Evolutionary conservation across 192 early-diverging fungal genomes (phyloP).

Genomic region (Jimgerdemannia lactiflua): DNA sequence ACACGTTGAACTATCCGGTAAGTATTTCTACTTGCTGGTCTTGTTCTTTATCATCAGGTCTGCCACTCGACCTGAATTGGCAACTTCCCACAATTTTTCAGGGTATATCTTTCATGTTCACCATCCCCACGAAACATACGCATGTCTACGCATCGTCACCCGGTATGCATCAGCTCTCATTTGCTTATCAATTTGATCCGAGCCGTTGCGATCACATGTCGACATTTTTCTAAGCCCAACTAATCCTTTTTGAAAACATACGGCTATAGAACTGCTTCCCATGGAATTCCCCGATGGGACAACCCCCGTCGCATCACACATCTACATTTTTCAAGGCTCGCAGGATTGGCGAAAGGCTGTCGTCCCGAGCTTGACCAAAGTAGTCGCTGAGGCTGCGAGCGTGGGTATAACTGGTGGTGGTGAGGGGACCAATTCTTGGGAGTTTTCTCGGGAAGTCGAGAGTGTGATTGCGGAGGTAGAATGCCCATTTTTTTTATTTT

Average conservation of each 20-base stretch:
- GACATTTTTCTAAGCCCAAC: background rate
- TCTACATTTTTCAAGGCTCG: slow-evolving; percentile 59
- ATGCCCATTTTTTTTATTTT: background rate
- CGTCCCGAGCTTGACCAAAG: slow-evolving; percentile 32
- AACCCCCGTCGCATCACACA: slow-evolving; percentile 60
- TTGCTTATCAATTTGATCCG: too few species aligned
- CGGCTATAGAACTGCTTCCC: slow-evolving; percentile 46
- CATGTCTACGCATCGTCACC: slow-evolving; percentile 44
- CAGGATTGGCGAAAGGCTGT: slow-evolving; percentile 43
- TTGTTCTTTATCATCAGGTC: background rate
- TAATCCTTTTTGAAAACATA: background rate
- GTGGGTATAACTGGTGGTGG: slow-evolving; percentile 27
- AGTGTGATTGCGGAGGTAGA: slow-evolving; percentile 47
- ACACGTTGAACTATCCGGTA: slow-evolving; percentile 71
- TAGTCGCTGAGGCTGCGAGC: slow-evolving; percentile 23
- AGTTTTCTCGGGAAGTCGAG: slow-evolving; percentile 39
- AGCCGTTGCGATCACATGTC: background rate
- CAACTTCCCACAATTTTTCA: slow-evolving; percentile 5
- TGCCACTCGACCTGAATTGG: too few species aligned
- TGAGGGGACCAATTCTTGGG: background rate
- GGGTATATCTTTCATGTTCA: slow-evolving; percentile 72
- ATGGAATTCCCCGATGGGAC: slow-evolving; percentile 73
- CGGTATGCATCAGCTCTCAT: slow-evolving; percentile 23
- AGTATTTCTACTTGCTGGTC: slow-evolving; percentile 9
- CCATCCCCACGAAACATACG: slow-evolving; percentile 58